Base-by-base conservation (phyloP, 495 filamentous ascomycete species). In the Penicillium paxilli region DNA sequence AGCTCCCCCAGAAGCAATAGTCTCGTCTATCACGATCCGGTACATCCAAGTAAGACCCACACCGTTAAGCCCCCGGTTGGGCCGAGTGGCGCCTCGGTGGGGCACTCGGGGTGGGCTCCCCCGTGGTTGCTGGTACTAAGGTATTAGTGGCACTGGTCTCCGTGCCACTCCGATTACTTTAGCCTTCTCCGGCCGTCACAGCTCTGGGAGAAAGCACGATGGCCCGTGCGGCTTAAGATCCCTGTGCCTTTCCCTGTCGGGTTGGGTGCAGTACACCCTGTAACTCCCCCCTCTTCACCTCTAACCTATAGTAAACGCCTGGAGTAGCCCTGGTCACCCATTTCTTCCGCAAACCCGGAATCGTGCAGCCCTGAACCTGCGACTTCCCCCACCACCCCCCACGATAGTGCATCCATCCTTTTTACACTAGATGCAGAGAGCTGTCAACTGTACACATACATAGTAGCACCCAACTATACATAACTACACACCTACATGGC, bases 101-200 rank as follows among this genome's bases (percentile, higher is more conserved):
- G 33, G 55, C 42, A 56, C 42, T 58, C 50, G 57, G 60, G 57
- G 55, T 56, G 57, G 57, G 23, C 26, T 38, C 55, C 63, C 60
- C 63, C 63, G 63, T 66, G 63, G 59, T 59, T 51, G 51, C 55
- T 45, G 50, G 19, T 38, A 19, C 53, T 65, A 59, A 63, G 53
- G 53, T 57, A 44, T 55, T 63, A 66, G 63, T 61, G 63, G 49
- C 56, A 55, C 59, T 63, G 60, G 55, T 60, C 63, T 63, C 63
- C 58, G 60, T 64, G 63, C 61, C 51, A 60, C 54, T 64, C 61
- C 60, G 60, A 59, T 44, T 37, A 37, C 33, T 51, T 63, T 59
- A 60, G 61, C 61, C 61, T 59, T 56, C 49, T 37, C 51, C 60
- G 54, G 52, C 44, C 52, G 54, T 54, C 42, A 58, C 57, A 58